These are phyloP conservation scores for Colletotrichum salicis DNA, from an alignment of 2,329 filamentous ascomycete genomes.

Conservation along the genomic window DNA sequence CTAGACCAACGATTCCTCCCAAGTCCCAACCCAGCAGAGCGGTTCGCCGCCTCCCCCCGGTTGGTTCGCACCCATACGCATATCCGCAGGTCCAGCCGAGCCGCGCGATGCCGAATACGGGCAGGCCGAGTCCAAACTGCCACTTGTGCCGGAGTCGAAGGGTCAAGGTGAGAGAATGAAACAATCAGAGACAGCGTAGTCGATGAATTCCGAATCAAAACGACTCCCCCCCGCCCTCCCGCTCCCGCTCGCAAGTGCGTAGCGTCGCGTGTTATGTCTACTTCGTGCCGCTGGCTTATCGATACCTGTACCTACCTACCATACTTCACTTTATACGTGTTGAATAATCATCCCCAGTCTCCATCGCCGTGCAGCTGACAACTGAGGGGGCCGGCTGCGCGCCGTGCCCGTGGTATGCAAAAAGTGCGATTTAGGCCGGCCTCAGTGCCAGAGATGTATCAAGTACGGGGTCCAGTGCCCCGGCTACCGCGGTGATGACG, in stretches of 20 bases:
- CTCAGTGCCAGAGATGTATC: slow-evolving; percentile 51
- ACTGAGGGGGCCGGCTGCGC: not conserved
- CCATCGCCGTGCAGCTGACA: slow-evolving; percentile 12
- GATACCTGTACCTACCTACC: not conserved
- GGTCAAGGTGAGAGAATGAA: slow-evolving; percentile 48
- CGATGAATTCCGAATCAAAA: not conserved
- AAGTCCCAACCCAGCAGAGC: not conserved
- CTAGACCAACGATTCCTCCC: not conserved
- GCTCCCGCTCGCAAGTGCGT: not conserved
- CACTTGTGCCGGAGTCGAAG: slow-evolving; percentile 52
- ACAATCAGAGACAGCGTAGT: not conserved
- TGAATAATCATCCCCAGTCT: not conserved
- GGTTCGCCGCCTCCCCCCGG: not conserved
- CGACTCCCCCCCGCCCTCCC: not conserved
- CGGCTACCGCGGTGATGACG: slow-evolving; percentile 52
- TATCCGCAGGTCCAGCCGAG: not conserved
- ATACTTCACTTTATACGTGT: not conserved
- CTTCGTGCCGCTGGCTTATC: not conserved
- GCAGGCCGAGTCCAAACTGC: slow-evolving; percentile 53
- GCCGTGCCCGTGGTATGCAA: not conserved
- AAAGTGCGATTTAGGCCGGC: slow-evolving; percentile 53
- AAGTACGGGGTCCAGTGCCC: slow-evolving; percentile 54
- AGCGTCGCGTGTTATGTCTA: not conserved
- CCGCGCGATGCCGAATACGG: slow-evolving; percentile 51
- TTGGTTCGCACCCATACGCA: not conserved